Base-by-base conservation (phyloP, 768 basidiomycete species). In the Lanmaoa pseudosensibilis region DNA sequence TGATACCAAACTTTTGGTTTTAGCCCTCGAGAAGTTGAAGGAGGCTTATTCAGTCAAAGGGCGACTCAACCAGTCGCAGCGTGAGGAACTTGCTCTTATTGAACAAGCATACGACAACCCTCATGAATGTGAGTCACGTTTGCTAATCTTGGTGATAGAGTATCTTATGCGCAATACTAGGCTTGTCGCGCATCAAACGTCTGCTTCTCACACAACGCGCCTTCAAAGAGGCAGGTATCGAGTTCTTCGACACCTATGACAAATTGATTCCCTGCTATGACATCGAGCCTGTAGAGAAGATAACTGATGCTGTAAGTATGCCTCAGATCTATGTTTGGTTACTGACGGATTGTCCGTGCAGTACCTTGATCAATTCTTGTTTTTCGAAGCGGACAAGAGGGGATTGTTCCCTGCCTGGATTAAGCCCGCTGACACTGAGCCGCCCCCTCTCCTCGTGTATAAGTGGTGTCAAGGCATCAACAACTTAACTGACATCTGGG, bases 391-490 rank as follows among this genome's bases (percentile, higher is more conserved):
- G 21, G 97, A 99, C 76, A 98, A 98, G 73, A 90, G 97, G 64
- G 93, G 94, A 46, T 75, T 99, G 23, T 98, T 98, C 87, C 97
- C 97, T 12, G 86, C 94, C 1, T 99, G 97, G 96, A 97, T 99
- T 72, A 99, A 98, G 76, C 97, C 97, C 25, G 90, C 93, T 48
- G 94, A 98, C 65, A 95, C 93, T 0, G 96, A 98, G 67, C 96
- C 96, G 3, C 94, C 96, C 0, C 96, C 96, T 3, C 82, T 98
- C 16, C 85, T 98, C 33, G 95, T 98, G 33, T 98, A 98, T 79
- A 98, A 98, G 81, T 98, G 96, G 96, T 96, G 94, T 68, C 96
- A 98, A 76, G 97, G 97, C 40, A 95, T 98, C 80, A 98, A 98
- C 77, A 99, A 99, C 73, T 73, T 98, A 70, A 94, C 91, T 3